Percentiles rank a stretch among this genome's conserved stretches.
These are phyloP conservation scores for Daldinia vernicosa DNA, from an alignment of 495 filamentous ascomycete species.

Conservation along the genomic window DNA sequence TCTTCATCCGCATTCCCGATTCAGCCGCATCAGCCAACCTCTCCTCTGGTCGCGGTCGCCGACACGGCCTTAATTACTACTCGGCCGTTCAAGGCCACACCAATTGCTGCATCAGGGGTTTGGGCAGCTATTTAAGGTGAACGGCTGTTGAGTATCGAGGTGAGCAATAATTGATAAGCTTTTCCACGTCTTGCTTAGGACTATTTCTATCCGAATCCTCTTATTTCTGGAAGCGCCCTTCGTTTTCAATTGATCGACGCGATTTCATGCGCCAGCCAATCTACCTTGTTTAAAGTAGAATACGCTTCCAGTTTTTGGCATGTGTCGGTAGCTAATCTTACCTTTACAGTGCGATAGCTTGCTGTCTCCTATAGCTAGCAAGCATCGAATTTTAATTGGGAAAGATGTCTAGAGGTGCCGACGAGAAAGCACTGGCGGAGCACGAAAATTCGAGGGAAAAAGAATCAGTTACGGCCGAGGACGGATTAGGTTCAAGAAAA, in stretches of 20 bases:
- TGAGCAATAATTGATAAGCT: constrained; percentile 19
- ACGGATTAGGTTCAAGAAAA: constrained; percentile 61
- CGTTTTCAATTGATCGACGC: constrained; percentile 21
- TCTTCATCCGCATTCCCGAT: neutral
- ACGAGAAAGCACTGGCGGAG: constrained; percentile 48
- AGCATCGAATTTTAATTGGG: constrained; percentile 21
- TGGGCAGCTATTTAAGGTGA: constrained; percentile 39
- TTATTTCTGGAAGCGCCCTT: neutral
- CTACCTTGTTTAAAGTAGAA: neutral
- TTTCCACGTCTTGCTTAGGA: neutral
- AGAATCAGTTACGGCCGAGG: constrained; percentile 53
- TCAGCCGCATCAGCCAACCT: constrained; percentile 13
- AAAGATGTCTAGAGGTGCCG: constrained; percentile 52
- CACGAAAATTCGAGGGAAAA: constrained; percentile 59
- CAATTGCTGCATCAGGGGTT: constrained; percentile 43
- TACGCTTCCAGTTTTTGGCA: neutral
- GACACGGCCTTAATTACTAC: constrained; percentile 27
- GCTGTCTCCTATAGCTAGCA: constrained; percentile 22
- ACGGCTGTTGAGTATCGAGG: constrained; percentile 28
- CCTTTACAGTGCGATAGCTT: constrained; percentile 21
- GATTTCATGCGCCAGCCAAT: constrained; percentile 14
- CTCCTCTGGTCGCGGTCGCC: constrained; percentile 20
- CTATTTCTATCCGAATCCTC: neutral
- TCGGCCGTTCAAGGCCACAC: constrained; percentile 36
- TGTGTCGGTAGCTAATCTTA: constrained; percentile 5